phyloP scores from a whole-genome alignment of 1,284 basidiomycete genomes.

The Cystobasidiaceae sp. region DNA sequence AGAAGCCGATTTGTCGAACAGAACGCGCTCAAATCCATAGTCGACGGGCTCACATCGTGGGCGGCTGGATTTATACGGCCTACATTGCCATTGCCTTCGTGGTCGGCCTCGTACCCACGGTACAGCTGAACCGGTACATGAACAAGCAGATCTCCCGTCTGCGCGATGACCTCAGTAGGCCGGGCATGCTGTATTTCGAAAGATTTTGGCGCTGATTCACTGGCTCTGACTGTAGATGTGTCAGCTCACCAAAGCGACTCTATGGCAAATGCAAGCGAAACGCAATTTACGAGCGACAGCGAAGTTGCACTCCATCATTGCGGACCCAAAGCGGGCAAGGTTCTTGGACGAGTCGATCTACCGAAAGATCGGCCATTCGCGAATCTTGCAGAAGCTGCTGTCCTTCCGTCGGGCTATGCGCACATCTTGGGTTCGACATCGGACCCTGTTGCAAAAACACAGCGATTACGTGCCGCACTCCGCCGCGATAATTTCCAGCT shows the following conservation, averaged over 20 bases:
- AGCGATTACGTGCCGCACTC: neutral
- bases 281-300: too few relatives aligned
- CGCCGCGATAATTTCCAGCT: neutral
- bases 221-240: too few relatives aligned
- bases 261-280: too few relatives aligned
- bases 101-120: neutral
- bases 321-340: too few relatives aligned
- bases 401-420: neutral
- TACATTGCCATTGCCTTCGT: conserved; percentile 8
- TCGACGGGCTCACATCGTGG: neutral
- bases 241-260: too few relatives aligned
- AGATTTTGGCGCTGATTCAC: too few relatives aligned
- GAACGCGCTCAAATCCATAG: neutral
- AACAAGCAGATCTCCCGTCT: conserved; percentile 3
- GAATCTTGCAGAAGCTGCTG: neutral
- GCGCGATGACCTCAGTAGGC: neutral
- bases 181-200: too few relatives aligned
- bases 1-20: neutral
- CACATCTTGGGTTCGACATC: neutral
- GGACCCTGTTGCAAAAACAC: neutral
- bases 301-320: too few relatives aligned
- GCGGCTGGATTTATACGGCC: neutral
- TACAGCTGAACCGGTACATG: neutral
- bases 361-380: neutral
- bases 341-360: too few relatives aligned